A percentile compares a stretch with the other conserved stretches of the same genome.
These are phyloP conservation scores for Colletotrichum sp. DNA, from an alignment of 2,329 filamentous ascomycete species.

Conservation along the genomic window DNA sequence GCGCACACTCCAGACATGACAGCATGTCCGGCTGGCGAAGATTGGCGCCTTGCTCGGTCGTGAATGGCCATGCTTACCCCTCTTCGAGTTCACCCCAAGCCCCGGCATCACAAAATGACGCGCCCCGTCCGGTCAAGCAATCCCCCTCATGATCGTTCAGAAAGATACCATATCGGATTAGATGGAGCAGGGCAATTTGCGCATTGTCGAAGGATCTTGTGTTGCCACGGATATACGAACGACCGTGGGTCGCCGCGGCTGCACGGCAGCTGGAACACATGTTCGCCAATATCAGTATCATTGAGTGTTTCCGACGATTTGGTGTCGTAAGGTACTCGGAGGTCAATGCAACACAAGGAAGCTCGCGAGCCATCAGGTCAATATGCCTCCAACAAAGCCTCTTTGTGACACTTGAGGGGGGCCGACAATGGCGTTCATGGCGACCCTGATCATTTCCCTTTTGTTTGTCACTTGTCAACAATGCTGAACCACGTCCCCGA, in stretches of 20 bases:
- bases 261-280: not conserved
- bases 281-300: conserved; percentile 7
- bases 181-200: not conserved
- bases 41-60: conserved; percentile 4
- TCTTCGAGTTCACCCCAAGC: conserved; percentile 1
- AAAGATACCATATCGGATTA: conserved; percentile 10
- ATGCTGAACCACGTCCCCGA: not conserved
- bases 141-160: conserved; percentile 16
- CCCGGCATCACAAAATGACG: conserved; percentile 16
- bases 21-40: not conserved
- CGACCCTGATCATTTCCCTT: conserved; percentile 12
- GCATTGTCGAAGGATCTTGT: conserved; percentile 10
- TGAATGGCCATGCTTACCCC: not conserved
- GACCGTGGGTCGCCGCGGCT: conserved; percentile 2
- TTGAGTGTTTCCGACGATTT: not conserved
- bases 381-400: not conserved
- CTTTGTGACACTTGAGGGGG: not conserved
- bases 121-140: conserved; percentile 11
- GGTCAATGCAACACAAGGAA: conserved; percentile 1
- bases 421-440: not conserved
- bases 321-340: not conserved
- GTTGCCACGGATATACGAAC: conserved; percentile 13
- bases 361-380: not conserved
- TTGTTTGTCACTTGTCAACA: not conserved
- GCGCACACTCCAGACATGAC: not conserved